Evolutionary conservation across 2,329 filamentous ascomycete species (phyloP), one percentile per base, ranked within the genome.

Genomic region (Aspergillus vadensis): DNA sequence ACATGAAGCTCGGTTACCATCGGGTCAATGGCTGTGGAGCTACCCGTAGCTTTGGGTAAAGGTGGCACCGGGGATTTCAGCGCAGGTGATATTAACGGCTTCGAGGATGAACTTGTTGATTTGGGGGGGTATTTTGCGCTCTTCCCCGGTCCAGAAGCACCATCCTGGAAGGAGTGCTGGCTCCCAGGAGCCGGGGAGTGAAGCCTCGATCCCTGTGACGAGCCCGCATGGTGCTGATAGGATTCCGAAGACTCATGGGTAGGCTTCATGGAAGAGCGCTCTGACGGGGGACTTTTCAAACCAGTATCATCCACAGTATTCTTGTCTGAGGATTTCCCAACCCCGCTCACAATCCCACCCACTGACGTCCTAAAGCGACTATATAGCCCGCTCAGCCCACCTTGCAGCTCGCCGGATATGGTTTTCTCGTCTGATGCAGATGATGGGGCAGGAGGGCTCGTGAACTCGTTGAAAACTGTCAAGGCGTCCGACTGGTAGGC

Each of bases 391-490:
- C 91, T 96, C 50, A 98, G 81, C 4, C 94, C 92, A 75, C 94
- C 91, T 64, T 95, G 91, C 21, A 95, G 77, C 60, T 96, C 92
- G 25, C 87, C 86, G 0, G 88, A 82, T 39, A 91, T 81, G 8
- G 85, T 85, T 73, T 91, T 92, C 60, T 82, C 86, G 68, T 96
- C 92, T 23, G 82, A 77, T 1, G 83, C 80, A 1, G 85, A 79
- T 1, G 84, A 81, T 2, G 90, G 88, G 5, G 88, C 88, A 1
- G 89, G 84, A 0, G 79, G 79, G 56, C 71, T 75, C 6, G 90
- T 91, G 70, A 96, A 93, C 72, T 97, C 93, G 77, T 96, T 96
- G 78, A 98, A 98, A 8, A 92, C 96, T 2, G 94, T 98, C 51
- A 98, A 82, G 36, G 88, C 86, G 64, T 90, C 90, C 36, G 91